Evolutionary conservation across 1,284 basidiomycete genomes (phyloP).

Genomic region (Rhodotorula sp.): DNA sequence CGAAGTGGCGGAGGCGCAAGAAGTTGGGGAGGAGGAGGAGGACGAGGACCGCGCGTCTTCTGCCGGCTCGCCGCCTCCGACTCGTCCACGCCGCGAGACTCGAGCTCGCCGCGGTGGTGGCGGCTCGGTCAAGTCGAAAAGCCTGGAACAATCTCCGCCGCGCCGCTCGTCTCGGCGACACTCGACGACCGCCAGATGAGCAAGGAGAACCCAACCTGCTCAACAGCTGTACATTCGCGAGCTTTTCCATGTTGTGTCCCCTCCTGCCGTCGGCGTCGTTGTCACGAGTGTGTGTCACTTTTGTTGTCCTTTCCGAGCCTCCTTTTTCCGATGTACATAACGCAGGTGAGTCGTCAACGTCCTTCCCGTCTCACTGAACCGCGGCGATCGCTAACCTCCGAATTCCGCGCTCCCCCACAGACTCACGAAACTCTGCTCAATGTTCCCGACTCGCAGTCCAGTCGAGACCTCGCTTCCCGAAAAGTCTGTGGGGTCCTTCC

Average conservation of each 20-base stretch:
- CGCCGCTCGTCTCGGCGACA: conserved; percentile 3
- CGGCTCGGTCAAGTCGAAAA: neutral
- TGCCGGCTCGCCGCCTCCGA: neutral
- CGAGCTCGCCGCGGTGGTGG: neutral
- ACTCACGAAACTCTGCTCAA: neutral
- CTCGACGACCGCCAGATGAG: neutral
- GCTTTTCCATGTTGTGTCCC: neutral
- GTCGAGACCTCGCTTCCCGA: neutral
- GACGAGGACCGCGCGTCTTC: neutral
- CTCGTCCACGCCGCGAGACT: neutral
- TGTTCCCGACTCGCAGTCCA: too few species aligned
- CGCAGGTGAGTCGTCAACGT: neutral
- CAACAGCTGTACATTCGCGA: neutral
- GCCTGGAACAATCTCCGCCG: conserved; percentile 5
- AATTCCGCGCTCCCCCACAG: neutral
- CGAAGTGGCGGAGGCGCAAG: neutral
- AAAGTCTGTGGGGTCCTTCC: neutral
- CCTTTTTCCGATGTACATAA: neutral
- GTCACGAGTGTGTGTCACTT: neutral
- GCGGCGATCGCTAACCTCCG: neutral
- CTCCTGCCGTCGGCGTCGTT: neutral
- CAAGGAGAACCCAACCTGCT: neutral
- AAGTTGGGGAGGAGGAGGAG: neutral
- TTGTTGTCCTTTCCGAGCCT: neutral
- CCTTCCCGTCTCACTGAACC: neutral